phyloP scores from a whole-genome alignment of 1,139 yeast genomes.

The Suhomyces wounanorum region DNA sequence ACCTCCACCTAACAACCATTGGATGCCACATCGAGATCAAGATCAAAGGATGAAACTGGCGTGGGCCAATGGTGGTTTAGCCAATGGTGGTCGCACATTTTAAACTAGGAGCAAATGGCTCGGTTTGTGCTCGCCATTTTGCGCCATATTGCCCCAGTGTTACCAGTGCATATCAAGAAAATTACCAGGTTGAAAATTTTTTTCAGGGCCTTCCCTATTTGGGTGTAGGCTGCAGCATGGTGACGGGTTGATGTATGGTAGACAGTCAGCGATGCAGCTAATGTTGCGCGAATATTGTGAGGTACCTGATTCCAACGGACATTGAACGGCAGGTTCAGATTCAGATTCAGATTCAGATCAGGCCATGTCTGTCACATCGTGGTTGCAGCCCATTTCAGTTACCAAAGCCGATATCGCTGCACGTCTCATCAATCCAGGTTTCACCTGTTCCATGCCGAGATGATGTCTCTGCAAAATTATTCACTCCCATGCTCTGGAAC shows the following conservation, averaged over 20 bases:
- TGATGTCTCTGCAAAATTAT: too few relatives aligned
- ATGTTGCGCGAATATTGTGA: neutral
- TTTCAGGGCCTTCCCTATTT: constrained; percentile 2
- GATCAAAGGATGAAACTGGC: neutral
- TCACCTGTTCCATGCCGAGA: neutral
- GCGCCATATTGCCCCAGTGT: neutral
- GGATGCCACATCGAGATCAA: too few relatives aligned
- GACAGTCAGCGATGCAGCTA: neutral
- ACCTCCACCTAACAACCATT: too few relatives aligned
- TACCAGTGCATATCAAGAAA: constrained; percentile 8
- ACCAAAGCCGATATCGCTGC: too few relatives aligned
- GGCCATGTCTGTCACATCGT: too few relatives aligned
- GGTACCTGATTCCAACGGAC: neutral
- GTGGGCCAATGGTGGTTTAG: constrained; percentile 1
- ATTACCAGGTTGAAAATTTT: constrained; percentile 9
- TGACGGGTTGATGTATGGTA: neutral
- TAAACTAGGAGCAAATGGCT: neutral
- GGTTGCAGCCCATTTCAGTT: too few relatives aligned
- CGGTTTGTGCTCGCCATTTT: neutral
- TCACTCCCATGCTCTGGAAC: too few relatives aligned
- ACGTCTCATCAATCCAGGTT: neutral
- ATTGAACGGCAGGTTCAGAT: too few relatives aligned
- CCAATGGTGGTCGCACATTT: neutral
- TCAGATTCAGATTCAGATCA: neutral
- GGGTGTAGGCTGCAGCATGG: neutral